Conservation (phyloP, 2,329 filamentous ascomycete genomes). For the Colletotrichum lentis region DNA sequence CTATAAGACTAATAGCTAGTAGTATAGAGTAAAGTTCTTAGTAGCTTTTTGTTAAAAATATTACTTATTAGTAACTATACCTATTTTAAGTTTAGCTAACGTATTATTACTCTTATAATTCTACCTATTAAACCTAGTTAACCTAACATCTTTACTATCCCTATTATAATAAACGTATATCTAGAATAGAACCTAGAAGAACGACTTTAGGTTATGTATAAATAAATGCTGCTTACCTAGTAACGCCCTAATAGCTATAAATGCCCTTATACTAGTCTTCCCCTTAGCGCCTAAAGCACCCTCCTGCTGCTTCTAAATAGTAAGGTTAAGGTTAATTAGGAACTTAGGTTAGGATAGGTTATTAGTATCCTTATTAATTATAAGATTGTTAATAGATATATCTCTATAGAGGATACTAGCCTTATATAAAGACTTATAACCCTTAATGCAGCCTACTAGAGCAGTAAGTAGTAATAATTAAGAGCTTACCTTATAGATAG, state of each 20-base stretch:
- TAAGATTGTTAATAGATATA: constrained; percentile 56
- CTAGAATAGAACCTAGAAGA: constrained; percentile 59
- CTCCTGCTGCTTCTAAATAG: constrained; percentile 47
- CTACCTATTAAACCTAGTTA: no score
- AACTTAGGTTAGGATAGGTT: no score
- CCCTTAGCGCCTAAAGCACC: constrained; percentile 49
- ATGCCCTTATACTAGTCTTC: constrained; percentile 55
- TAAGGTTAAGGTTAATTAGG: constrained; percentile 54
- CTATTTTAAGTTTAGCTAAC: no score
- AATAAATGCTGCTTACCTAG: constrained; percentile 54
- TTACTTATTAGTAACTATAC: no score
- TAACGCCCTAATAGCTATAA: constrained; percentile 57
- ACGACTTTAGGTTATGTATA: constrained; percentile 59
- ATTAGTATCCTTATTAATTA: constrained; percentile 54
- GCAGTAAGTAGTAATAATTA: constrained; percentile 47
- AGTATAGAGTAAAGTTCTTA: no score
- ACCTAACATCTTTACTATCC: no score
- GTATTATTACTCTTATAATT: no score
- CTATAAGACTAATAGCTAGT: no score
- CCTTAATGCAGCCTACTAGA: constrained; percentile 50
- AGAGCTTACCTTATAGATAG: constrained; percentile 54
- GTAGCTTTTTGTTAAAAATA: no score
- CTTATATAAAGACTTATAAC: constrained; percentile 48
- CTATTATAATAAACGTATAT: constrained; percentile 52
- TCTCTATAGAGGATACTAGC: constrained; percentile 53